Base-by-base conservation (phyloP, 1,284 basidiomycete species). In the Leccinum subatratum region DNA sequence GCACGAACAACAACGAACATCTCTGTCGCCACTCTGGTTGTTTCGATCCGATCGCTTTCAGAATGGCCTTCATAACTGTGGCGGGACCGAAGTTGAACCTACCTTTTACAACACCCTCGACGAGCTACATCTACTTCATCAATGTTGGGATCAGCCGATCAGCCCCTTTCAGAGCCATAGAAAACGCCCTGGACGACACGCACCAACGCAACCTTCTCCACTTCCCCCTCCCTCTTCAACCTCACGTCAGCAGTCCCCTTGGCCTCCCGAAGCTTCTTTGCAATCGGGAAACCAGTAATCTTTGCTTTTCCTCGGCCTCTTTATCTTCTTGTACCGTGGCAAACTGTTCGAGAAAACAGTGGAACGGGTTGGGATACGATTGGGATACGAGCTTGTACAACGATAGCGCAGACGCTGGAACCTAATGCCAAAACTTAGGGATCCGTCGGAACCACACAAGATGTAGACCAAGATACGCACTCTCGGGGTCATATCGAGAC, bases 11-110 rank as follows among this genome's bases (percentile, higher is more conserved):
- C 54, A 95, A 79, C 96, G 88, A 61, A 94, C 91, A 72, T 96
- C 92, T 74, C 93, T 94, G 45, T 94, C 5, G 94, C 94, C 60
- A 92, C 83, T 78, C 97, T 96, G 25, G 95, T 92, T 56, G 89
- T 58, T 85, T 85, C 3, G 82, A 73, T 72, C 93, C 85, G 2
- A 88, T 90, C 3, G 88, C 83, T 71, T 89, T 88, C 54, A 96
- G 79, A 18, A 86, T 81, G 0, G 91, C 89, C 65, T 84, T 85
- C 68, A 96, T 78, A 2, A 96, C 90, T 5, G 84, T 74, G 3
- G 88, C 91, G 9, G 93, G 87, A n/a, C 86, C 83, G 25, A 83
- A 79, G 70, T 96, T 96, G 79, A 86, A 96, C 56, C 91, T 85
- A 71, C 94, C 91, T 68, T 83, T 81, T 0, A 86, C 92, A 14